phyloP scores from a whole-genome alignment of 208 protist genomes.

The Trypanosomatidae sp. region DNA sequence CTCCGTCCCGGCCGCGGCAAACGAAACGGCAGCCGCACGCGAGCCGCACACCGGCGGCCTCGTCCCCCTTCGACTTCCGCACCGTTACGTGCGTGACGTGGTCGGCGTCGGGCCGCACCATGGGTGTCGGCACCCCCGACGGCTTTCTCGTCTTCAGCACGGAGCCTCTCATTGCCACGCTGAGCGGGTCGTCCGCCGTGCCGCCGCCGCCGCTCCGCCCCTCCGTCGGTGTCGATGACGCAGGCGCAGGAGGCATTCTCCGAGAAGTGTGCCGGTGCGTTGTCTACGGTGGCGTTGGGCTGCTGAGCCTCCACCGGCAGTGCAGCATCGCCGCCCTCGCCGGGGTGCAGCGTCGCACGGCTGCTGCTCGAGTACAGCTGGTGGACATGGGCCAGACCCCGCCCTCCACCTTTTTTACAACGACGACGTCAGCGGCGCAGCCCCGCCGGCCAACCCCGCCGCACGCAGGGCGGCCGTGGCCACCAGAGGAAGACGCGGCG shows the following conservation, averaged over 20 bases:
- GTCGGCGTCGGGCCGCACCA: slow-evolving; percentile 52
- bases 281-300: slow-evolving; percentile 61
- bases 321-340: slow-evolving; percentile 53
- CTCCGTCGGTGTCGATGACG: background rate
- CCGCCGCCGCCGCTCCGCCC: background rate
- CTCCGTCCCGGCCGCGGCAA: background rate
- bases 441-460: background rate
- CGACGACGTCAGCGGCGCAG: background rate
- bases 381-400: slow-evolving; percentile 23
- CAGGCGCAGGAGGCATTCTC: no score
- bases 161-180: slow-evolving; percentile 24
- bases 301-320: slow-evolving; percentile 54
- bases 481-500: slow-evolving; percentile 17
- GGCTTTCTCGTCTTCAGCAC: slow-evolving; percentile 77
- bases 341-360: slow-evolving; percentile 29
- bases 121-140: slow-evolving; percentile 55
- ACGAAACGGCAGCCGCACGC: background rate
- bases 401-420: slow-evolving; percentile 4
- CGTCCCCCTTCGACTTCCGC: slow-evolving; percentile 23
- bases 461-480: slow-evolving; percentile 14
- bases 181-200: slow-evolving; percentile 5
- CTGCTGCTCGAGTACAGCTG: slow-evolving; percentile 30
- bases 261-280: slow-evolving; percentile 46
- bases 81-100: slow-evolving; percentile 69
- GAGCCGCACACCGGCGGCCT: background rate